Evolutionary conservation across 257 asterid species (phyloP).

Genomic region (Euphrasia confusa): DNA sequence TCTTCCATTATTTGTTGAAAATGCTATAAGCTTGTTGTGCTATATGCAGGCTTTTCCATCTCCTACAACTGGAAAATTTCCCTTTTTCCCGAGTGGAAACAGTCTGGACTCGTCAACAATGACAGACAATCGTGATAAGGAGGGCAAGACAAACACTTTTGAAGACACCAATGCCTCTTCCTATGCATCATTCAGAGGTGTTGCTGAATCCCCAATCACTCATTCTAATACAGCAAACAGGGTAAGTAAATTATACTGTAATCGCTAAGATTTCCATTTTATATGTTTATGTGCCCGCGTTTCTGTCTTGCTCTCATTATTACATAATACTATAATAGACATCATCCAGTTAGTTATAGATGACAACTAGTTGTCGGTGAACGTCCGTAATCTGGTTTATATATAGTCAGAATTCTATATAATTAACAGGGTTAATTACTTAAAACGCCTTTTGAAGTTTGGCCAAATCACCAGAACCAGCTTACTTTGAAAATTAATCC

Average conservation of each 20-base stretch:
- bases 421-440: neutral
- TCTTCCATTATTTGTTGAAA: conserved; percentile 12
- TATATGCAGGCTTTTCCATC: conserved; percentile 42
- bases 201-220: conserved; percentile 40
- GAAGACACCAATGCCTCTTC: conserved; percentile 52
- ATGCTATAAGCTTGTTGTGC: conserved; percentile 2
- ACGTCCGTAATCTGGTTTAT: neutral
- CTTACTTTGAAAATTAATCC: too few species aligned
- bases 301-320: neutral
- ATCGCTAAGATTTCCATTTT: conserved; percentile 16
- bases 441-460: too few species aligned
- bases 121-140: conserved; percentile 37
- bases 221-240: conserved; percentile 36
- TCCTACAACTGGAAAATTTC: conserved; percentile 79
- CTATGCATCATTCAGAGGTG: conserved; percentile 63
- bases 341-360: neutral
- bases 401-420: conserved; percentile 3
- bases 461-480: too few species aligned
- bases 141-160: conserved; percentile 44
- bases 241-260: conserved; percentile 45
- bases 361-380: neutral
- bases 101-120: conserved; percentile 30
- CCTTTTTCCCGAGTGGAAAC: conserved; percentile 32
- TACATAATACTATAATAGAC: neutral
- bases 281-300: neutral